Evolutionary conservation across 345 rosid genomes (phyloP).

Genomic region (Brassica nigra): DNA sequence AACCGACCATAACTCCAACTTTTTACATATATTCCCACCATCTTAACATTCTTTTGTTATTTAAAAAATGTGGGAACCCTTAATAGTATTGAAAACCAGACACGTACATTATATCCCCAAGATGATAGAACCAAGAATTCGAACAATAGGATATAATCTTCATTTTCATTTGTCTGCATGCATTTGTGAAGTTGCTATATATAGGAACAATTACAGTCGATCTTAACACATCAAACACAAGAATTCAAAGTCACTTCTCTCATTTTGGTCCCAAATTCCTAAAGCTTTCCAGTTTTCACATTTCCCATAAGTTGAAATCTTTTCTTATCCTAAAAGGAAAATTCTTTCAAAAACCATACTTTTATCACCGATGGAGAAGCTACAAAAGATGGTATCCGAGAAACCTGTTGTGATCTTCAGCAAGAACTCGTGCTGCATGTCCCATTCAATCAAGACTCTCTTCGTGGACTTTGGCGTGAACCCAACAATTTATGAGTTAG

Average conservation of each 20-base stretch:
- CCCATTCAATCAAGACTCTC: conserved; percentile 66
- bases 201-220: conserved; percentile 4
- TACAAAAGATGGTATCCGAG: conserved; percentile 54
- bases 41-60: neutral
- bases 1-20: neutral
- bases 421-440: conserved; percentile 68
- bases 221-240: conserved; percentile 6
- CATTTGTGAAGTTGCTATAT: conserved; percentile 19
- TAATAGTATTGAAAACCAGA: neutral
- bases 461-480: conserved; percentile 69
- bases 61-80: neutral
- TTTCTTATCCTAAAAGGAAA: neutral
- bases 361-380: conserved; percentile 54
- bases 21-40: conserved; percentile 7
- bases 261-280: neutral
- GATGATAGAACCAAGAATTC: neutral
- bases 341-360: neutral
- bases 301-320: neutral
- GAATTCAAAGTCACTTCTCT: conserved; percentile 24
- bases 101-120: neutral
- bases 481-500: conserved; percentile 63
- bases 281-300: neutral
- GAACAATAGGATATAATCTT: conserved; percentile 3
- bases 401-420: conserved; percentile 84
- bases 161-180: neutral